phyloP scores from a whole-genome alignment of 202 grass and related monocot species.

The Zizania palustris region DNA sequence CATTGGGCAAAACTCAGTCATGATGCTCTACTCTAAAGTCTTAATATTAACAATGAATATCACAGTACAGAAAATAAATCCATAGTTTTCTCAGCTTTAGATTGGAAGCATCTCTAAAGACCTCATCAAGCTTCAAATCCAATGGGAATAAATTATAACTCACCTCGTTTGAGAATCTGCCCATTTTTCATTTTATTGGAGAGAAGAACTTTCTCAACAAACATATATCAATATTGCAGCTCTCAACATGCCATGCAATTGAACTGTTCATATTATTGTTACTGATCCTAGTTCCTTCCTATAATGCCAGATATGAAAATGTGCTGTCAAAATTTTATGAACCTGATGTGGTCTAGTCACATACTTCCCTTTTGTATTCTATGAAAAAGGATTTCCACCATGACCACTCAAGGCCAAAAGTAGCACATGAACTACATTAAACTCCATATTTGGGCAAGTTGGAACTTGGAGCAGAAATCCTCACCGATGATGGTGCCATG shows the following conservation, averaged over 20 bases:
- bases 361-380: not conserved
- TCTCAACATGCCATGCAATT: conserved; percentile 12
- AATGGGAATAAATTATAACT: not conserved
- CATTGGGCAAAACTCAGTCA: conserved; percentile 6
- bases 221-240: not conserved
- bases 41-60: conserved; percentile 10
- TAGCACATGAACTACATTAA: not conserved
- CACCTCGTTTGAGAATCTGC: not conserved
- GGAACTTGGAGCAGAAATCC: conserved; percentile 40
- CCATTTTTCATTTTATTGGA: conserved; percentile 10
- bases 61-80: conserved; percentile 7
- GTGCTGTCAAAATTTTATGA: conserved; percentile 15
- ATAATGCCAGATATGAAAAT: not conserved
- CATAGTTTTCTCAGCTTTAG: conserved; percentile 19
- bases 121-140: not conserved
- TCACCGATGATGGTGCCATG: conserved; percentile 97
- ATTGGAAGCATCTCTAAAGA: not conserved
- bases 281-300: not conserved
- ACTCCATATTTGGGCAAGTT: conserved; percentile 22
- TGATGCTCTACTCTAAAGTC: conserved; percentile 18
- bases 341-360: not conserved
- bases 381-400: not conserved
- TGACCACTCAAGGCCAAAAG: conserved; percentile 5
- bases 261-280: conserved; percentile 6
- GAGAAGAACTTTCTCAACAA: conserved; percentile 8